Base-by-base conservation (phyloP, 768 basidiomycete species). In the Phanerodontia chrysosporium region DNA sequence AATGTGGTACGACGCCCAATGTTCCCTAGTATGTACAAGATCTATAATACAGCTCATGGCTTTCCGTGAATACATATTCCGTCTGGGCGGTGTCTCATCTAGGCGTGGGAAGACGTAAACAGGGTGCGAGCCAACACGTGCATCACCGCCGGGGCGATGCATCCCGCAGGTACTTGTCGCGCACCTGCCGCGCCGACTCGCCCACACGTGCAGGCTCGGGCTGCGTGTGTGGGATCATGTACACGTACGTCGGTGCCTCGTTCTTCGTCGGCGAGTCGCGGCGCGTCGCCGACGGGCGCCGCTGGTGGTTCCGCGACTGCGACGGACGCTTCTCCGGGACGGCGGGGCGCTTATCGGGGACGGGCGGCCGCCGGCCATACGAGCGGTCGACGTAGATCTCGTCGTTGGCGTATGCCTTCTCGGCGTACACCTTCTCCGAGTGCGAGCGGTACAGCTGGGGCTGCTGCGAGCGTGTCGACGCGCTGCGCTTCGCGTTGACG, bases 141-240 rank as follows among this genome's bases (percentile, higher is more conserved):
- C 64, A 57, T 79, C 75, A 77, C 74, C 78, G 72, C 76, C 77
- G 67, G 74, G 75, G 70, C 67, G 78, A 76, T 46, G 76, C 76
- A 58, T 73, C 71, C 59, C 75, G 70, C 69, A 64, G 72, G 61
- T 71, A 77, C 49, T 77, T 73, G 64, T 73, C 76, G 3, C 57
- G 64, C 57, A 65, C 42, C 45, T 55, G 60, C 48, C 62, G 58
- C 30, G 63, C 51, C 2, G 22, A 21, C n/a, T 67, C 65, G 35
- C 61, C 62, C 52, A 64, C 61, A 58, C 64, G 65, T 57, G 67
- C 67, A 58, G 63, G 59, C 39, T 66, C 65, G n/a, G 67, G 69
- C 44, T 57, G 24, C 53, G 64, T 65, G 64, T 70, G 69, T 53
- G 66, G 67, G 48, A 67, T 68, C 67, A 64, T 65, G 63, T 65